phyloP scores from a whole-genome alignment of 495 filamentous ascomycete genomes.

The Zalerion maritima region DNA sequence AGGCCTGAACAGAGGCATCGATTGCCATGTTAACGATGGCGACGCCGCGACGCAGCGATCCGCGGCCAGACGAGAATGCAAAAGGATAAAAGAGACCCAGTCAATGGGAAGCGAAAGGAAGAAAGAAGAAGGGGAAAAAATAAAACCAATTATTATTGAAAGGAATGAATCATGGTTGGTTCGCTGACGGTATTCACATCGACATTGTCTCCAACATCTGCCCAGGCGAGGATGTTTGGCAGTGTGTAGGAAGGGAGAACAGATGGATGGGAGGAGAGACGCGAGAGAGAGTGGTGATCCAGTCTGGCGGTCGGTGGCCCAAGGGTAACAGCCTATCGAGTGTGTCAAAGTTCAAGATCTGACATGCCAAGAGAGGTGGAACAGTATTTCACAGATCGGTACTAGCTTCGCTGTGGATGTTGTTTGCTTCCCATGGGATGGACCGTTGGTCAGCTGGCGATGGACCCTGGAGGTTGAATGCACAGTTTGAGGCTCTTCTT shows the following conservation, averaged over 20 bases:
- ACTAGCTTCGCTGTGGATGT: slow-evolving; percentile 8
- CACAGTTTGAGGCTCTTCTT: slow-evolving; percentile 5
- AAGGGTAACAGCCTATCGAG: neutral
- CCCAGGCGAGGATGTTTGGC: slow-evolving; percentile 9
- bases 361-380: slow-evolving; percentile 2
- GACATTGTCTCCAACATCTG: slow-evolving; percentile 15
- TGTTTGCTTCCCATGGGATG: slow-evolving; percentile 3
- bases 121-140: slow-evolving; percentile 11
- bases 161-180: slow-evolving; percentile 12
- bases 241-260: slow-evolving; percentile 10
- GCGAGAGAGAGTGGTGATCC: slow-evolving; percentile 1
- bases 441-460: slow-evolving; percentile 5
- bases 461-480: slow-evolving; percentile 9
- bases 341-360: neutral
- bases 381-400: slow-evolving; percentile 7
- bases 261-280: slow-evolving; percentile 7
- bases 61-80: slow-evolving; percentile 13
- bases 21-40: slow-evolving; percentile 29
- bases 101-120: slow-evolving; percentile 32
- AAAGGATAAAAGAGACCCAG: slow-evolving; percentile 29
- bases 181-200: slow-evolving; percentile 9
- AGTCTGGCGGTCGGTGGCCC: neutral
- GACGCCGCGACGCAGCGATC: slow-evolving; percentile 10
- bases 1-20: slow-evolving; percentile 31
- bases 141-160: slow-evolving; percentile 16